These are phyloP conservation scores for Groenewaldozyma sp. DNA, from an alignment of 1,139 yeast genomes.

Conservation along the genomic window DNA sequence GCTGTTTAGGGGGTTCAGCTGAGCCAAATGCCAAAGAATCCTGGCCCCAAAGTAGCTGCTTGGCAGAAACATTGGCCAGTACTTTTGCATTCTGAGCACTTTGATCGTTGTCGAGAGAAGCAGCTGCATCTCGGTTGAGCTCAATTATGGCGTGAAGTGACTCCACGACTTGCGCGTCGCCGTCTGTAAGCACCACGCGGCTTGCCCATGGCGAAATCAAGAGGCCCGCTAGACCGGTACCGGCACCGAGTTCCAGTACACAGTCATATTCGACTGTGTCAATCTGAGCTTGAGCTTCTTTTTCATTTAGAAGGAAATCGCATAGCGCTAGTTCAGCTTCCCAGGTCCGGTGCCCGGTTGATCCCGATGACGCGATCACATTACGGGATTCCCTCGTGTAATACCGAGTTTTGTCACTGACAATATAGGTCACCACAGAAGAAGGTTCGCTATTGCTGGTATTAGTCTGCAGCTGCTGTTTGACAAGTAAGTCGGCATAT, in stretches of 20 bases:
- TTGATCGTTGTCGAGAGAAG: not conserved
- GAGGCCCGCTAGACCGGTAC: slow-evolving; percentile 80
- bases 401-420: slow-evolving; percentile 7
- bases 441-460: not conserved
- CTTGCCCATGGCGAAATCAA: slow-evolving; percentile 33
- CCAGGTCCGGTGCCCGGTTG: slow-evolving; percentile 91
- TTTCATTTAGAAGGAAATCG: slow-evolving; percentile 32
- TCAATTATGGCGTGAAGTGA: slow-evolving; percentile 38
- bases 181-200: slow-evolving; percentile 59
- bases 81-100: slow-evolving; percentile 13
- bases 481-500: slow-evolving; percentile 14
- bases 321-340: slow-evolving; percentile 76
- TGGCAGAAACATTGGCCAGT: slow-evolving; percentile 25
- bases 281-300: not conserved
- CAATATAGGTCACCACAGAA: slow-evolving; percentile 1
- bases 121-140: slow-evolving; percentile 31
- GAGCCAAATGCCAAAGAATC: slow-evolving; percentile 28
- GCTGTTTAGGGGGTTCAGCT: slow-evolving; percentile 3
- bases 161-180: slow-evolving; percentile 57
- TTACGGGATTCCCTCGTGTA: slow-evolving; percentile 16
- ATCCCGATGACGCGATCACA: slow-evolving; percentile 46
- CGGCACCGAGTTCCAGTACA: slow-evolving; percentile 74
- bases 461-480: not conserved
- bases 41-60: slow-evolving; percentile 56
- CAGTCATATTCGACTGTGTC: not conserved